Evolutionary conservation across 1,139 yeast species (phyloP).

Genomic region (Suhomyces yuchorum): DNA sequence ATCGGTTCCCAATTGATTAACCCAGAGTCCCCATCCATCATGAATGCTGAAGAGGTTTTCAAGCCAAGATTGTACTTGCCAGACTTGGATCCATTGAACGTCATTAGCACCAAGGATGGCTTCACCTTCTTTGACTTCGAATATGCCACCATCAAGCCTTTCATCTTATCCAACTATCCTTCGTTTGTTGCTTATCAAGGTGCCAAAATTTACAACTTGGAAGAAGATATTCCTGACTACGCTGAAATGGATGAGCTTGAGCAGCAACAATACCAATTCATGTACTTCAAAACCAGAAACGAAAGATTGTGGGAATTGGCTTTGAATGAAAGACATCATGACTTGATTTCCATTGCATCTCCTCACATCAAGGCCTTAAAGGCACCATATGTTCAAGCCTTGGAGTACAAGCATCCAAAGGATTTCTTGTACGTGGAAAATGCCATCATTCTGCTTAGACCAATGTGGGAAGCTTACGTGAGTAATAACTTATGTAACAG

Average conservation of each 20-base stretch:
- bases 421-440: slow-evolving; percentile 71
- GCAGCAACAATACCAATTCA: slow-evolving; percentile 78
- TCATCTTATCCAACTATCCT: slow-evolving; percentile 75
- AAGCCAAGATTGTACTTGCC: slow-evolving; percentile 77
- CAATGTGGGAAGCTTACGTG: slow-evolving; percentile 73
- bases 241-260: slow-evolving; percentile 68
- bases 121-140: slow-evolving; percentile 78
- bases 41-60: slow-evolving; percentile 64
- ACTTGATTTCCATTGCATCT: slow-evolving; percentile 75
- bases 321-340: slow-evolving; percentile 63
- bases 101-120: slow-evolving; percentile 43
- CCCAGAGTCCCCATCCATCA: slow-evolving; percentile 47
- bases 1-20: slow-evolving; percentile 61
- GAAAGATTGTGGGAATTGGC: slow-evolving; percentile 85
- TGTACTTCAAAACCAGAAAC: slow-evolving; percentile 87
- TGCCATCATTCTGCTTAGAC: slow-evolving; percentile 68
- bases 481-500: slow-evolving; percentile 60
- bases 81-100: slow-evolving; percentile 90
- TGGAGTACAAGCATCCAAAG: slow-evolving; percentile 60
- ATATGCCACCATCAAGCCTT: slow-evolving; percentile 77
- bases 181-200: slow-evolving; percentile 85
- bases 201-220: slow-evolving; percentile 74
- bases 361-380: slow-evolving; percentile 73
- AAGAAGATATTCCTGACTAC: slow-evolving; percentile 73
- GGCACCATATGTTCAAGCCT: slow-evolving; percentile 65